Percentiles rank a stretch among this genome's conserved stretches.
Conservation (phyloP, 345 rosid genomes). For the Stellera chamaejasme region DNA sequence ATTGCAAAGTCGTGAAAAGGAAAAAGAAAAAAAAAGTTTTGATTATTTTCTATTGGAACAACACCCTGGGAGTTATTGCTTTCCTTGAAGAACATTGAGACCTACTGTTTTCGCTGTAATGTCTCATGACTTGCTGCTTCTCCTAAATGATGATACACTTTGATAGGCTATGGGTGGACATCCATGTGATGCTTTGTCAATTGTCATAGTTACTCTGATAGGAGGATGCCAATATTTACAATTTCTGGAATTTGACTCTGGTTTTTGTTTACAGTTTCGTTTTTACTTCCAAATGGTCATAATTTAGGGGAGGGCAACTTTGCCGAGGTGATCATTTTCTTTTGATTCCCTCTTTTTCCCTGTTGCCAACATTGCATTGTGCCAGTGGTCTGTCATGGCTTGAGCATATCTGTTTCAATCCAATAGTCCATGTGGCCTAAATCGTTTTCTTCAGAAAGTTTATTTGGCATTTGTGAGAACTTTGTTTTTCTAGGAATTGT, state of each 20-base stretch:
- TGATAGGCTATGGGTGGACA: conserved; percentile 44
- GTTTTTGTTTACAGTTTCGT: background rate
- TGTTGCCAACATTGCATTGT: conserved; percentile 33
- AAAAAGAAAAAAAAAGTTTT: background rate
- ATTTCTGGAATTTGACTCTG: conserved; percentile 2
- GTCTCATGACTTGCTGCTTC: background rate
- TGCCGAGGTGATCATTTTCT: conserved; percentile 34
- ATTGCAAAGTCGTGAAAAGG: background rate
- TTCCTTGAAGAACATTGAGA: too few species aligned
- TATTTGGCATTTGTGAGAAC: background rate
- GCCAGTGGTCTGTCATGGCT: conserved; percentile 12
- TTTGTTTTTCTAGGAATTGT: background rate
- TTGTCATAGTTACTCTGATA: conserved; percentile 88
- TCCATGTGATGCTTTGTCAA: conserved; percentile 48
- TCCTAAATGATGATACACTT: conserved; percentile 54
- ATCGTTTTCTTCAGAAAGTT: background rate
- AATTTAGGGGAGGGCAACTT: conserved; percentile 27
- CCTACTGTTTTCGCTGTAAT: too few species aligned
- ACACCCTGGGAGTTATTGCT: too few species aligned
- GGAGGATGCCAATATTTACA: conserved; percentile 13
- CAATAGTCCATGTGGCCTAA: conserved; percentile 5
- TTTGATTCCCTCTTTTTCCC: conserved; percentile 40
- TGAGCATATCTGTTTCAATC: conserved; percentile 7
- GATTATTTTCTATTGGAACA: background rate
- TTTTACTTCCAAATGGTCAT: background rate